A percentile compares a stretch with the other conserved stretches of the same genome.
These are phyloP conservation scores for Plectranthus barbatus DNA, from an alignment of 257 asterid species.

Conservation along the genomic window DNA sequence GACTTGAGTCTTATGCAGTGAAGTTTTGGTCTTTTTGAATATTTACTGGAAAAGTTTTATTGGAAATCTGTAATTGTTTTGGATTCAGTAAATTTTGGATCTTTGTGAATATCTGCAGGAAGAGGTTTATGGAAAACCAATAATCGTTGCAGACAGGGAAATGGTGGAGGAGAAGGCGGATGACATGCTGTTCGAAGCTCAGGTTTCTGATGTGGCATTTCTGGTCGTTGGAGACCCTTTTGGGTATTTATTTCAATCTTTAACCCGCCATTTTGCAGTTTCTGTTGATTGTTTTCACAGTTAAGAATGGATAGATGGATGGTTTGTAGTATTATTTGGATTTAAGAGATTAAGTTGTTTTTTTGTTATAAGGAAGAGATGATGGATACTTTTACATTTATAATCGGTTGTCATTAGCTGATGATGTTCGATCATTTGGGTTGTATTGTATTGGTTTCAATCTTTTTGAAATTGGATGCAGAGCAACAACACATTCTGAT, in stretches of 20 bases:
- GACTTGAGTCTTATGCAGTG: not conserved
- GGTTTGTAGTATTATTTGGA: not conserved
- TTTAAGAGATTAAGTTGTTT: not conserved
- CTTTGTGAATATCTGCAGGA: constrained; percentile 40
- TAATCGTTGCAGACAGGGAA: constrained; percentile 71
- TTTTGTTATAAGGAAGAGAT: not conserved
- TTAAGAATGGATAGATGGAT: not conserved
- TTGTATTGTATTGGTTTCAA: not conserved
- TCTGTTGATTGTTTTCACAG: not conserved
- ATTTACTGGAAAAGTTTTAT: too few species aligned
- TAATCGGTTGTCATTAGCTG: not conserved
- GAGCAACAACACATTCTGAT: constrained; percentile 94
- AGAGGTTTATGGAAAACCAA: constrained; percentile 60
- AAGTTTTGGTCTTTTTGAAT: not conserved
- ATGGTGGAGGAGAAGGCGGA: constrained; percentile 86
- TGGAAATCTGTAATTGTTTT: too few species aligned
- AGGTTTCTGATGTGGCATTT: constrained; percentile 65
- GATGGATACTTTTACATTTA: not conserved
- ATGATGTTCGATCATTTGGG: not conserved
- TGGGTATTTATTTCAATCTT: constrained; percentile 37
- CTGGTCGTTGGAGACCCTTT: constrained; percentile 96
- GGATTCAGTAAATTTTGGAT: constrained; percentile 8
- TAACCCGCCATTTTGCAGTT: not conserved
- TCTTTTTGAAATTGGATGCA: constrained; percentile 17
- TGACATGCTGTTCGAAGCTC: constrained; percentile 68